Evolutionary conservation across 2,329 filamentous ascomycete genomes (phyloP).

Genomic region (Tolypocladium ovalisporum): DNA sequence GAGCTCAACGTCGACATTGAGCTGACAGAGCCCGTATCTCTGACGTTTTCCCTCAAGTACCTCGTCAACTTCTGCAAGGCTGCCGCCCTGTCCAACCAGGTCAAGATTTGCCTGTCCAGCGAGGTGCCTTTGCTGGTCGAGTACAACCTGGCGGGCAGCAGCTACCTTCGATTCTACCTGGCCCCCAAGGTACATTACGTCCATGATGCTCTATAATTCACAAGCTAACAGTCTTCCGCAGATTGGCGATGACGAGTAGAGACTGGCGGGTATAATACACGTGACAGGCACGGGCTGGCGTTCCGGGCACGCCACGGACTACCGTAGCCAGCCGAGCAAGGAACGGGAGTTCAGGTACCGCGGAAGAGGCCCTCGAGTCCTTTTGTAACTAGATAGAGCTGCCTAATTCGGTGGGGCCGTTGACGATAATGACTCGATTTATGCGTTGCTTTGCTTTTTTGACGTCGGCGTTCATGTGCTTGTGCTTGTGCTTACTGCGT

Average conservation of each 20-base stretch:
- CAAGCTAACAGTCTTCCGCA: constrained; percentile 4
- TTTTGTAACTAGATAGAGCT: background rate
- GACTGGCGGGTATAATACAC: constrained; percentile 3
- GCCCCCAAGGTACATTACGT: constrained; percentile 73
- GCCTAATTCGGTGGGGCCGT: background rate
- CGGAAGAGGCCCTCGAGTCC: background rate
- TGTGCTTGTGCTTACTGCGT: background rate
- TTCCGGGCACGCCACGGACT: background rate
- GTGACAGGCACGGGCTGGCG: constrained; percentile 5
- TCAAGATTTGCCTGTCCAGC: constrained; percentile 89
- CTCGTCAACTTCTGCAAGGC: constrained; percentile 99
- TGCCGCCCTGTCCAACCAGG: constrained; percentile 64
- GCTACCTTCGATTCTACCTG: constrained; percentile 92
- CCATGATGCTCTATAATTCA: background rate
- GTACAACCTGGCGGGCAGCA: constrained; percentile 70
- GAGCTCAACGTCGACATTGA: constrained; percentile 79
- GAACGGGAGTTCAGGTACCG: background rate
- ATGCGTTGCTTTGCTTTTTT: background rate
- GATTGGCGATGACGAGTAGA: constrained; percentile 30
- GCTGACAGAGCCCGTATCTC: constrained; percentile 79
- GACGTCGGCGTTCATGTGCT: background rate
- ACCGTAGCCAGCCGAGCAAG: background rate
- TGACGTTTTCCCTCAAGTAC: constrained; percentile 99
- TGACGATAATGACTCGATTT: constrained; percentile 3
- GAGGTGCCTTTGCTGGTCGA: constrained; percentile 95